Conservation (phyloP, 345 rosid genomes). For the Turnera subulata region DNA sequence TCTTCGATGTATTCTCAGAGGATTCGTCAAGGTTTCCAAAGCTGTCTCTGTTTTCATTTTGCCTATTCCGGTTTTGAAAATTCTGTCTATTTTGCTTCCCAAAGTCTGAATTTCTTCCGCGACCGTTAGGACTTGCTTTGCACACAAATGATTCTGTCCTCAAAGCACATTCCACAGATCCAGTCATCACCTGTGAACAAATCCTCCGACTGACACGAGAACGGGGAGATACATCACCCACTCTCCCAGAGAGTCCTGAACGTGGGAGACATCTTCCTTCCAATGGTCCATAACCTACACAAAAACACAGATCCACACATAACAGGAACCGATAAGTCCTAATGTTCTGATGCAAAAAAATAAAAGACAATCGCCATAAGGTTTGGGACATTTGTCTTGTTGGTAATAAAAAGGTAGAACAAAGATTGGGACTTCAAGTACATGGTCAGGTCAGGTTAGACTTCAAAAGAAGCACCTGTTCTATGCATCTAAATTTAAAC, state of each 20-base stretch:
- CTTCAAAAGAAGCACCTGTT: no score
- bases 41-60: slow-evolving; percentile 50
- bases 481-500: no score
- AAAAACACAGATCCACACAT: slow-evolving; percentile 2
- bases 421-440: neutral
- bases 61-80: slow-evolving; percentile 58
- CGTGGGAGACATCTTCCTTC: slow-evolving; percentile 41
- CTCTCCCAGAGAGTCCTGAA: slow-evolving; percentile 46
- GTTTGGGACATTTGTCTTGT: no score
- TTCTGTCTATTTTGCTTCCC: slow-evolving; percentile 52
- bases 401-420: no score
- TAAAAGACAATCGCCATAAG: no score
- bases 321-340: neutral
- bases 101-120: slow-evolving; percentile 68
- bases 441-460: no score
- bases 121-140: slow-evolving; percentile 54
- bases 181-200: slow-evolving; percentile 29
- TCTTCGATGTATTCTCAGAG: slow-evolving; percentile 51
- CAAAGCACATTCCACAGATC: slow-evolving; percentile 31
- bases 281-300: slow-evolving; percentile 52
- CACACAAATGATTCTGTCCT: slow-evolving; percentile 44
- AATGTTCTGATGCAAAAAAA: neutral
- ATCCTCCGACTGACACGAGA: slow-evolving; percentile 27
- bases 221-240: slow-evolving; percentile 32
- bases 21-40: slow-evolving; percentile 53